A percentile compares a stretch with the other conserved stretches of the same genome.
Evolutionary conservation across 129 eudicot species (phyloP).

Genomic region (Kitagawia praeruptora): DNA sequence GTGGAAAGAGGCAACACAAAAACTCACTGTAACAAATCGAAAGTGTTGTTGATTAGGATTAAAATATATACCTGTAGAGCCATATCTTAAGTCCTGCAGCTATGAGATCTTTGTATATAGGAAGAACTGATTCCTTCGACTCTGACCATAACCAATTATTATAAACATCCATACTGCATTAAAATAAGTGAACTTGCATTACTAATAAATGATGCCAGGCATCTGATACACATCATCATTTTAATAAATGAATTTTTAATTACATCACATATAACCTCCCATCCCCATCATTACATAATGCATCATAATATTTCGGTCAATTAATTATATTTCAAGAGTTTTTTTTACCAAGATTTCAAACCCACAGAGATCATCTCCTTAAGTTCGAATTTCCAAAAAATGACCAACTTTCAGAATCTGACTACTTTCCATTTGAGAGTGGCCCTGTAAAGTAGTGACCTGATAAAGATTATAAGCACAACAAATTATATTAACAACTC

Average conservation of each 20-base stretch:
- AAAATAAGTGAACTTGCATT: background rate
- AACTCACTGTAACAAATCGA: background rate
- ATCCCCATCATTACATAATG: background rate
- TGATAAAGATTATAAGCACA: background rate
- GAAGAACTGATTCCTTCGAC: conserved; percentile 63
- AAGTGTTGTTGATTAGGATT: background rate
- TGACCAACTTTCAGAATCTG: too few relatives aligned
- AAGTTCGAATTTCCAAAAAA: too few relatives aligned
- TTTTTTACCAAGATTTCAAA: background rate
- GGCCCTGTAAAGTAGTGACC: background rate
- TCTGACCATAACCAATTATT: conserved; percentile 69
- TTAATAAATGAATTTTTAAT: background rate
- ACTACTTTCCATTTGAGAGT: background rate
- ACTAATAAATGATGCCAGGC: conserved; percentile 60
- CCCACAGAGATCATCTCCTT: background rate
- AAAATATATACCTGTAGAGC: conserved; percentile 68
- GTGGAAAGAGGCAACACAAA: background rate
- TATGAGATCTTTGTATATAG: conserved; percentile 79
- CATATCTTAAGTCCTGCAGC: conserved; percentile 83
- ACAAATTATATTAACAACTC: conserved; percentile 1
- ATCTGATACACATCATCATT: conserved; percentile 31
- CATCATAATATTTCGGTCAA: background rate
- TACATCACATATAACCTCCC: background rate
- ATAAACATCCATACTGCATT: conserved; percentile 64
- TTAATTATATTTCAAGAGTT: background rate